phyloP scores from a whole-genome alignment of 1,284 basidiomycete genomes.

The Pseudozyma pruni region DNA sequence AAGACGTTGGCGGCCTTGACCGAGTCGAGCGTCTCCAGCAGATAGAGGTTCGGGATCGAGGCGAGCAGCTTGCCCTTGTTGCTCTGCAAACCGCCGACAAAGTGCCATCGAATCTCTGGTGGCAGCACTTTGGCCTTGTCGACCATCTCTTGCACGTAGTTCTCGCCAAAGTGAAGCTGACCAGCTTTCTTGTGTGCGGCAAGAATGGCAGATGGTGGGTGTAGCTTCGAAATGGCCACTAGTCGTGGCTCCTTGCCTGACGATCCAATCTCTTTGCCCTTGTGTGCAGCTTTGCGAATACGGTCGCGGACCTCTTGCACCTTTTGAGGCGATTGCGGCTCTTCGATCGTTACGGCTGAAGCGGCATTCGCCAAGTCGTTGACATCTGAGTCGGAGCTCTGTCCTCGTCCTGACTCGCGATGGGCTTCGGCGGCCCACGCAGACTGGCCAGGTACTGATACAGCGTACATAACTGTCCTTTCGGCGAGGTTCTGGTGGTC shows the following conservation, averaged over 20 bases:
- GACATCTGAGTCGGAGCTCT: conserved; percentile 1
- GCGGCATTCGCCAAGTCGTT: conserved; percentile 12
- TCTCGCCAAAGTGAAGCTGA: conserved; percentile 94
- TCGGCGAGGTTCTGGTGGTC: conserved; percentile 64
- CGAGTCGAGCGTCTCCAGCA: conserved; percentile 90
- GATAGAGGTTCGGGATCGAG: conserved; percentile 84
- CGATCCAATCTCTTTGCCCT: conserved; percentile 40
- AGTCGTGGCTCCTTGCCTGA: conserved; percentile 70
- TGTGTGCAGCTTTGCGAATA: conserved; percentile 35
- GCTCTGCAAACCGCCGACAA: conserved; percentile 92
- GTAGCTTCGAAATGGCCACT: conserved; percentile 94
- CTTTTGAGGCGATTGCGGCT: conserved; percentile 27
- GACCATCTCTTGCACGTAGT: conserved; percentile 94
- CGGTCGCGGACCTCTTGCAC: conserved; percentile 41
- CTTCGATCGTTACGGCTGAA: conserved; percentile 17
- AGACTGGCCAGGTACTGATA: conserved; percentile 65
- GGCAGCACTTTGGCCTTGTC: conserved; percentile 73
- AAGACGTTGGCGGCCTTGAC: conserved; percentile 83
- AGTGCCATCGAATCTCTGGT: conserved; percentile 80
- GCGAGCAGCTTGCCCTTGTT: conserved; percentile 95
- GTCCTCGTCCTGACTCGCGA: conserved; percentile 10
- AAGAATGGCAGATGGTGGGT: conserved; percentile 86
- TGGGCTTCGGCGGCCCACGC: conserved; percentile 52
- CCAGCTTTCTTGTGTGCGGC: conserved; percentile 71
- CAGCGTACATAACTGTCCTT: conserved; percentile 64